phyloP scores from a whole-genome alignment of 1,284 basidiomycete species.

The Sanghuangporus baumii region DNA sequence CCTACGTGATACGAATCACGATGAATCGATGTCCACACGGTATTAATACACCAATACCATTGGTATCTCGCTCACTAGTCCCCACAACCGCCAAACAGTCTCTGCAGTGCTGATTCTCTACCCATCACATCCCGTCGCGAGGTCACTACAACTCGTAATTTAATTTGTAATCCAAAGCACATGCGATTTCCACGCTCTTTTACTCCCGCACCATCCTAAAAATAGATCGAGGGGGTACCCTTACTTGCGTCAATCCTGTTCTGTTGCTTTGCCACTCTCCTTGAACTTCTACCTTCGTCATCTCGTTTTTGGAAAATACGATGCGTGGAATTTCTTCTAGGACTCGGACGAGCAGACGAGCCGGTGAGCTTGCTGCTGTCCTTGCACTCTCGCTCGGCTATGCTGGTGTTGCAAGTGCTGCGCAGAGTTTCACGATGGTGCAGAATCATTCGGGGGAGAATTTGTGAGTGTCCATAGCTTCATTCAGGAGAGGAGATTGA shows the following conservation, averaged over 20 bases:
- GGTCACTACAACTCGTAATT: not conserved
- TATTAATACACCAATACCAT: no score
- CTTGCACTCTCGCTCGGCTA: not conserved
- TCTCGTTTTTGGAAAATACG: not conserved
- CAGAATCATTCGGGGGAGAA: slow-evolving; percentile 9
- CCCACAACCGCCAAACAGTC: no score
- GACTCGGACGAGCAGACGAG: not conserved
- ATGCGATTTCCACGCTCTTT: not conserved
- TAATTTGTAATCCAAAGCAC: not conserved
- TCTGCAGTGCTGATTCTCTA: not conserved
- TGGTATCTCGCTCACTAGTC: no score
- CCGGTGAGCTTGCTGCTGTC: not conserved
- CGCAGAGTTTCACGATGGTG: not conserved
- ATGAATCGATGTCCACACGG: no score
- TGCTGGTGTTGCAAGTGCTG: not conserved
- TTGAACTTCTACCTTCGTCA: slow-evolving; percentile 2
- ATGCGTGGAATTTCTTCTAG: not conserved
- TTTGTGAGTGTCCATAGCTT: no score
- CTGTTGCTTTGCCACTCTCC: not conserved
- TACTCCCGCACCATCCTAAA: not conserved
- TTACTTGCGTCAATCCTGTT: not conserved
- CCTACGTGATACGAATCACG: no score
- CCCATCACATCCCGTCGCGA: not conserved
- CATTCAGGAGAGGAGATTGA: no score
- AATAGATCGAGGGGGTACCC: not conserved